Evolutionary conservation across 2,329 filamentous ascomycete species (phyloP).

Genomic region (Ustilaginoidea virens): DNA sequence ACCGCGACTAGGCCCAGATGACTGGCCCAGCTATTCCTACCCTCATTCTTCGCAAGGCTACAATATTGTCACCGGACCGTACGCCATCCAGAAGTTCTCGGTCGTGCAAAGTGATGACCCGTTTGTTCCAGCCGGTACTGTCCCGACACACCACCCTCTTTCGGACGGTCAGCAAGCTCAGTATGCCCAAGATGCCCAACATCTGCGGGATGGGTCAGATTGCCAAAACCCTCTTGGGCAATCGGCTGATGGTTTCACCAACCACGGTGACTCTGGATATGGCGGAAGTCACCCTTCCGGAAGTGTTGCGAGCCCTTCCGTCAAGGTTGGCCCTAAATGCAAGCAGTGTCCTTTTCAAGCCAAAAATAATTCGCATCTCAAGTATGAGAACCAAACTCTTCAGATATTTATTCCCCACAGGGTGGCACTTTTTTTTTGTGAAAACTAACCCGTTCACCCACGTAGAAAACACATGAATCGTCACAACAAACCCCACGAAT

Average conservation of each 20-base stretch:
- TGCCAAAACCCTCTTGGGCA: conserved; percentile 14
- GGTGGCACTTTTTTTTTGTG: too few species aligned
- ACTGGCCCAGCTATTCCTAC: too few species aligned
- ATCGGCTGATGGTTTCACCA: conserved; percentile 8
- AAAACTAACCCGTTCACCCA: conserved; percentile 1
- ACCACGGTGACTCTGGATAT: conserved; percentile 29
- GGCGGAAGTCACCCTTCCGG: conserved; percentile 23
- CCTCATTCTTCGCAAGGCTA: too few species aligned
- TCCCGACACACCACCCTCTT: neutral
- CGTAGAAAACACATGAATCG: conserved; percentile 58
- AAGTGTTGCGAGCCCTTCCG: conserved; percentile 27
- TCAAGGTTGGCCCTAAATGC: conserved; percentile 18
- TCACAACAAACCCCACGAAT: conserved; percentile 53
- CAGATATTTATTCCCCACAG: too few species aligned
- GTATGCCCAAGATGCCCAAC: neutral
- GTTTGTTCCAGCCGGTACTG: neutral
- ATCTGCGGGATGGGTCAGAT: neutral
- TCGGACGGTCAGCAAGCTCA: neutral
- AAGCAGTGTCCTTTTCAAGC: neutral
- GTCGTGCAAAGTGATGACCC: conserved; percentile 2
- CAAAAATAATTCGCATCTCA: conserved; percentile 6
- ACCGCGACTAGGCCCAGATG: too few species aligned
- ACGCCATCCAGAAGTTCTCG: conserved; percentile 2
- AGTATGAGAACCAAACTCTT: too few species aligned
- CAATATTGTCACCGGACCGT: neutral